Evolutionary conservation across 140 eudicot species (phyloP).

Genomic region (Stevia rebaudiana): DNA sequence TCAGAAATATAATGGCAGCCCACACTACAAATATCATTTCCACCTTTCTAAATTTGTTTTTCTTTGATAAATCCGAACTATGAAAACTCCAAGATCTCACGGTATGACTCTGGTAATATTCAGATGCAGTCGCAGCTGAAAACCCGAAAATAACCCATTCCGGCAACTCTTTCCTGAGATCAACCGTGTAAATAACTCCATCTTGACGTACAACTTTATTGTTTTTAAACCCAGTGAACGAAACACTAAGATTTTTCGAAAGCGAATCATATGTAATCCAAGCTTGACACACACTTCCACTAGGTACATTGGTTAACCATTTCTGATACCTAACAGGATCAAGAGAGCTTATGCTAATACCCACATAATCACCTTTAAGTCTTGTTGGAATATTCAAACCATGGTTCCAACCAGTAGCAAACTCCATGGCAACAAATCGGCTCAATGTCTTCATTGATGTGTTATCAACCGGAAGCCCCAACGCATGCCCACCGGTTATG

Average conservation of each 20-base stretch:
- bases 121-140: slow-evolving; percentile 23
- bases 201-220: neutral
- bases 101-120: neutral
- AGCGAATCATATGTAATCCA: slow-evolving; percentile 24
- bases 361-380: neutral
- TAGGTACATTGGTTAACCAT: slow-evolving; percentile 29
- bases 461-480: neutral
- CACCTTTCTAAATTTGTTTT: too few relatives aligned
- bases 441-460: neutral
- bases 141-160: slow-evolving; percentile 31
- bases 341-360: neutral
- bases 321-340: neutral
- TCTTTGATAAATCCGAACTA: neutral
- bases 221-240: neutral
- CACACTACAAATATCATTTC: neutral
- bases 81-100: neutral
- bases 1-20: neutral
- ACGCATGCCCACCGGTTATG: neutral
- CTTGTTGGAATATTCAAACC: neutral
- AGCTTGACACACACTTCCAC: slow-evolving; percentile 32
- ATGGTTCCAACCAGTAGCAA: neutral
- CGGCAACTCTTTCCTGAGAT: slow-evolving; percentile 14
- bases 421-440: neutral
- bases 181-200: neutral
- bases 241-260: neutral